Evolutionary conservation across 495 filamentous ascomycete species (phyloP).

Genomic region (Xylaria venustula): DNA sequence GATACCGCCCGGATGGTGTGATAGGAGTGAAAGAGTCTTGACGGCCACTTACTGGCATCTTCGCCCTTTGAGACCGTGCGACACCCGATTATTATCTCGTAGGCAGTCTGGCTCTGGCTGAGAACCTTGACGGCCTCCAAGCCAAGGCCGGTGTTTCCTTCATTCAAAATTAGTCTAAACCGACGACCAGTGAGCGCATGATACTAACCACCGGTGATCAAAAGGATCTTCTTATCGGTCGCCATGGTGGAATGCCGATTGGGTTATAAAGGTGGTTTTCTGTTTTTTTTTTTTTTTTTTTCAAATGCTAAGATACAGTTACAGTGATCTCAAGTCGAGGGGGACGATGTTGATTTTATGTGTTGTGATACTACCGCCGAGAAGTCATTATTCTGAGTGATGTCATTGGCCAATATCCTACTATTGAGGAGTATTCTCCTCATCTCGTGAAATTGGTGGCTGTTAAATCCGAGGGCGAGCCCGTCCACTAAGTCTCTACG

Average conservation of each 20-base stretch:
- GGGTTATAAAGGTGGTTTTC: background rate
- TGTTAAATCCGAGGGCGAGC: constrained; percentile 1
- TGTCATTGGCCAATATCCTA: background rate
- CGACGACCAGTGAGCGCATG: background rate
- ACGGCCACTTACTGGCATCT: constrained; percentile 29
- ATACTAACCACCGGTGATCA: constrained; percentile 30
- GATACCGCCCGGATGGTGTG: too few relatives aligned
- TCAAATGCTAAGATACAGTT: too few relatives aligned
- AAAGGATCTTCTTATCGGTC: constrained; percentile 26
- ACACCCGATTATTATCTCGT: constrained; percentile 49
- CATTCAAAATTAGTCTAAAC: constrained; percentile 11
- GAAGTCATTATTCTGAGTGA: too few relatives aligned
- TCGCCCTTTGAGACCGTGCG: constrained; percentile 45
- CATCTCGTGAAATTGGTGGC: background rate
- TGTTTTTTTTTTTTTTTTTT: too few relatives aligned
- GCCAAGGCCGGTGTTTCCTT: constrained; percentile 51
- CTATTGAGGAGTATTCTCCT: background rate
- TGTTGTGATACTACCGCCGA: too few relatives aligned
- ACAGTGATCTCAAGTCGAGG: too few relatives aligned
- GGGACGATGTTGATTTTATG: too few relatives aligned
- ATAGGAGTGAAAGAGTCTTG: background rate
- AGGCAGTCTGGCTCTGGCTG: constrained; percentile 36
- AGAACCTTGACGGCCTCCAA: constrained; percentile 49
- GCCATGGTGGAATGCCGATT: constrained; percentile 19
- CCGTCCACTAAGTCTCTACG: background rate